phyloP scores from a whole-genome alignment of 371 early-diverging fungal genomes.

The Mucor sp. region DNA sequence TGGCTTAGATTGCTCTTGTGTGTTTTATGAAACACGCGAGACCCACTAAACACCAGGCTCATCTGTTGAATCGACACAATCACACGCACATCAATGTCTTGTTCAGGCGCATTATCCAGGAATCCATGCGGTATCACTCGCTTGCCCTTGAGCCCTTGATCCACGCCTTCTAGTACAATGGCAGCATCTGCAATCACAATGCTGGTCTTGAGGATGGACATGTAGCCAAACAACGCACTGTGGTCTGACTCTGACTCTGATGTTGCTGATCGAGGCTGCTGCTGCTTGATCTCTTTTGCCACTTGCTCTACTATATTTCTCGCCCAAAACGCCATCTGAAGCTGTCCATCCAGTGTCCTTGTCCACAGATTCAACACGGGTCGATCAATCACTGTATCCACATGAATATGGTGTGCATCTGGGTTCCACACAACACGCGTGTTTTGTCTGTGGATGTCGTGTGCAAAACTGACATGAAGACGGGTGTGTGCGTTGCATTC shows the following conservation, averaged over 20 bases:
- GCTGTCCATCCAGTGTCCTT: neutral
- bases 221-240: neutral
- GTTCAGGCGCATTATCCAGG: conserved; percentile 43
- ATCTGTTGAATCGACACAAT: conserved; percentile 14
- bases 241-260: neutral
- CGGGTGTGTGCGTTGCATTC: conserved; percentile 5
- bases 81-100: conserved; percentile 22
- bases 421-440: conserved; percentile 16
- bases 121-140: conserved; percentile 29
- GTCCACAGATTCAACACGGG: conserved; percentile 26
- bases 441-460: neutral
- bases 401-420: conserved; percentile 22
- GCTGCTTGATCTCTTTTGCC: neutral
- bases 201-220: conserved; percentile 10
- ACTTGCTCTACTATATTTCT: conserved; percentile 1
- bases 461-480: conserved; percentile 4
- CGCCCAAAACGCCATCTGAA: conserved; percentile 29
- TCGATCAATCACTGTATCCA: conserved; percentile 13
- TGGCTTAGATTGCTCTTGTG: conserved; percentile 1
- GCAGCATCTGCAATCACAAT: conserved; percentile 2
- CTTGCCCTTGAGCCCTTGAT: conserved; percentile 33
- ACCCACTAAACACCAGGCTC: conserved; percentile 28
- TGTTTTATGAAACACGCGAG: conserved; percentile 8
- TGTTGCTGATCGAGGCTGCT: neutral
- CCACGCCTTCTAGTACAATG: conserved; percentile 28